These are phyloP conservation scores for Lonicera japonica DNA, from an alignment of 129 eudicot genomes.

Conservation along the genomic window DNA sequence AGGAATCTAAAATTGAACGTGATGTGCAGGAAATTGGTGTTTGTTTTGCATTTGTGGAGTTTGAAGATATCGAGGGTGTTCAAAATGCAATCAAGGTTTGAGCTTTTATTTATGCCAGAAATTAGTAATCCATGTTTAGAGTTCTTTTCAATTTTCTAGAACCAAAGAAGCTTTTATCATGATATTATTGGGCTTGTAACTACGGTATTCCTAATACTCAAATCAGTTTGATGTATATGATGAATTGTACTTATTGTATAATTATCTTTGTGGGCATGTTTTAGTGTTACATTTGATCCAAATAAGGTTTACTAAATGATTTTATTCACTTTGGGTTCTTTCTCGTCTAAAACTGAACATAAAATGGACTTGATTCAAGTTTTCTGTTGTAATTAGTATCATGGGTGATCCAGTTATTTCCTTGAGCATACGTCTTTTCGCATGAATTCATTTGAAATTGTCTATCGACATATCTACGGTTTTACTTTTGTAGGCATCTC, in stretches of 20 bases:
- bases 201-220: not conserved
- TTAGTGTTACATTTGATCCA: no score
- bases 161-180: no score
- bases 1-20: slow-evolving; percentile 10
- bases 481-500: slow-evolving; percentile 58
- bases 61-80: slow-evolving; percentile 75
- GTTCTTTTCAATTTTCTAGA: not conserved
- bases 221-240: not conserved
- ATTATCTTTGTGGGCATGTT: no score
- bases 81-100: slow-evolving; percentile 72
- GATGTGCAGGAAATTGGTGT: slow-evolving; percentile 70
- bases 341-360: not conserved
- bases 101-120: not conserved
- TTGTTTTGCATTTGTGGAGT: slow-evolving; percentile 94
- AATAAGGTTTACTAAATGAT: no score
- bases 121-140: not conserved
- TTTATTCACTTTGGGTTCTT: not conserved
- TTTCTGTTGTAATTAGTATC: not conserved
- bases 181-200: no score
- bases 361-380: not conserved
- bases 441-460: not conserved
- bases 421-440: not conserved
- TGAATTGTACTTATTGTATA: no score
- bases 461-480: not conserved
- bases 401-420: not conserved